Evolutionary conservation across 1,284 basidiomycete genomes (phyloP), one percentile per base, ranked within the genome.

Genomic region (Ceratobasidium sp.): DNA sequence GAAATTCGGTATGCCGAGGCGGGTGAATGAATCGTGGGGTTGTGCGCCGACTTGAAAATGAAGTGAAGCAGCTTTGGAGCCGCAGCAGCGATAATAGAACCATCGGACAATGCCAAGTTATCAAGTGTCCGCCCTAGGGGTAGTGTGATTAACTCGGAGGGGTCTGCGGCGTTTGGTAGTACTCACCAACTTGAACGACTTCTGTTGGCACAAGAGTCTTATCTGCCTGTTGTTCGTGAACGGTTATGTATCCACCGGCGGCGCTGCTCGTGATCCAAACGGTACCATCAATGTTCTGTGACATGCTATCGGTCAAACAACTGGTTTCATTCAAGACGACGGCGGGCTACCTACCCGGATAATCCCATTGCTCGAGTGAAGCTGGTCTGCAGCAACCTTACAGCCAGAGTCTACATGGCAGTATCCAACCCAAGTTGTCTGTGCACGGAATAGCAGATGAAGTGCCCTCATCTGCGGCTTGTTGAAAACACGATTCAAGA

Each of bases 361-460:
- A 74, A 90, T 89, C 3, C 89, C 88, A 76, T 89, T 90, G 74
- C 79, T 83, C 38, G 79, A 80, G 56, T 78, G 80, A 53, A 88
- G 77, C 16, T 82, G 80, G 16, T 78, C 76, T 12, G 83, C 81
- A 1, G 84, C 87, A 72, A 83, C 77, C 76, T 86, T 88, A 79
- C 89, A 90, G 3, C 88, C 88, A 16, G 82, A 75, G 51, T 84
- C 80, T 42, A 82, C 77, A 72, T 88, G 82, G 76, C 89, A 91
- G 77, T 86, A 89, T 6, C 84, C 86, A 14, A 90, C 81, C 23
- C 84, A 86, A 5, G 84, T 80, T 0, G 75, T 49, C 28, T 75
- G 74, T 42, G 78, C 49, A 23, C 71, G 72, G 40, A 72, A 42
- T 30, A 78, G 77, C 4, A 78, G 28, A 9, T 46, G 38, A 42